Percentiles rank a stretch among this genome's conserved stretches.
These are phyloP conservation scores for Sporothrix globosa DNA, from an alignment of 2,329 filamentous ascomycete genomes.

Conservation along the genomic window DNA sequence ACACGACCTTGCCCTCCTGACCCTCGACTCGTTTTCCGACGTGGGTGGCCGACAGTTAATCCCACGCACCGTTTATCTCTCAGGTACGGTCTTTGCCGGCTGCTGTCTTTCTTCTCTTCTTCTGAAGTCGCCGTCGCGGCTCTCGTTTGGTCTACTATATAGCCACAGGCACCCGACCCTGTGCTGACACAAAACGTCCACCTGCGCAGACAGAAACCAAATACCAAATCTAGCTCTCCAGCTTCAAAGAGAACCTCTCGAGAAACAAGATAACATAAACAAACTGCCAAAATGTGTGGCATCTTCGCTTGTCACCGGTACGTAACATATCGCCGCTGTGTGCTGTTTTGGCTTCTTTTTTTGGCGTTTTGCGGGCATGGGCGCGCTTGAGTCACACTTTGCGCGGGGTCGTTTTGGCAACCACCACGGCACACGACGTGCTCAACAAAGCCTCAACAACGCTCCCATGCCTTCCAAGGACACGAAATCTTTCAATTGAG, in stretches of 20 bases:
- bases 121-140: neutral
- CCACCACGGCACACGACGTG: conserved; percentile 29
- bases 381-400: conserved; percentile 37
- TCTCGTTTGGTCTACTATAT: conserved; percentile 27
- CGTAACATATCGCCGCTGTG: conserved; percentile 44
- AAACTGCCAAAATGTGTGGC: conserved; percentile 73
- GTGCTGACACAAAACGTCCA: conserved; percentile 20
- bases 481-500: conserved; percentile 20
- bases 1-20: conserved; percentile 25
- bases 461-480: neutral
- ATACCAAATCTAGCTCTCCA: neutral
- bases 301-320: conserved; percentile 95
- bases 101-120: neutral
- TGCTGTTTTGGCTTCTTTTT: conserved; percentile 18
- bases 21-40: conserved; percentile 21
- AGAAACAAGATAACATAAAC: neutral
- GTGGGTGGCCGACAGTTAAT: conserved; percentile 6
- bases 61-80: conserved; percentile 23
- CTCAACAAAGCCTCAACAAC: neutral
- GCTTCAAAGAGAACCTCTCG: neutral
- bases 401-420: conserved; percentile 24
- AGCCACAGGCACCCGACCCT: conserved; percentile 19
- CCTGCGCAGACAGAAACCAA: conserved; percentile 9
- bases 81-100: neutral
- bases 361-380: conserved; percentile 41